phyloP scores from a whole-genome alignment of 2,329 filamentous ascomycete genomes.

The Scytalidium lignicola region DNA sequence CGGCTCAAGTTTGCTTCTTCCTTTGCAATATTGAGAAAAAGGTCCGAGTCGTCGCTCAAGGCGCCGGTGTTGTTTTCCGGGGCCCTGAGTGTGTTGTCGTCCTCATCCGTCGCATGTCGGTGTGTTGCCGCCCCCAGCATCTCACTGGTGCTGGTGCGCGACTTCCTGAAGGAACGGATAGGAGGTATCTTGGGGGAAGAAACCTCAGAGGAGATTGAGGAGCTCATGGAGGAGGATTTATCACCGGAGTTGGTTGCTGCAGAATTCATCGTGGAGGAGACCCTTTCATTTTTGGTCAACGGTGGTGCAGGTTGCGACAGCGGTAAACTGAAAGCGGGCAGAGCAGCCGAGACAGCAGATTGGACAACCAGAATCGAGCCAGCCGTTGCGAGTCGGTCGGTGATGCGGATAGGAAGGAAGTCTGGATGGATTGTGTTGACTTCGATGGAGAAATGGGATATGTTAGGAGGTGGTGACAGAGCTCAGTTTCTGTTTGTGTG shows the following conservation, averaged over 20 bases:
- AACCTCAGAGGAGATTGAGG: neutral
- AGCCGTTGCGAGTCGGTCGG: constrained; percentile 1
- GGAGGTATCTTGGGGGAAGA: constrained; percentile 19
- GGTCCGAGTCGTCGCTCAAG: constrained; percentile 26
- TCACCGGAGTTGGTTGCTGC: neutral
- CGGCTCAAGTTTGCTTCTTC: constrained; percentile 17
- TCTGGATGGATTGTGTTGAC: constrained; percentile 7
- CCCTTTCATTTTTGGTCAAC: neutral
- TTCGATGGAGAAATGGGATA: neutral
- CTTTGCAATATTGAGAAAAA: constrained; percentile 26
- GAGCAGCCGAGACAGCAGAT: neutral
- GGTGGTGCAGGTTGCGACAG: neutral
- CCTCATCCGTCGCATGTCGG: constrained; percentile 12
- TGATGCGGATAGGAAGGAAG: constrained; percentile 9
- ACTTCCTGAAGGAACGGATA: constrained; percentile 23
- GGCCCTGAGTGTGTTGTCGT: constrained; percentile 21
- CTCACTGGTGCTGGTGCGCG: constrained; percentile 18
- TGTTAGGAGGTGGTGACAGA: neutral
- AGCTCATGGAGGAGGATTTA: neutral
- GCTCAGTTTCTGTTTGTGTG: neutral
- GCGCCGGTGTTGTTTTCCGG: constrained; percentile 25
- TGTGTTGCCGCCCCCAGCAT: constrained; percentile 15
- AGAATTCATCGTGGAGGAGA: neutral
- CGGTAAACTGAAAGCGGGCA: neutral
- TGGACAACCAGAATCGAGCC: neutral